A percentile compares a stretch with the other conserved stretches of the same genome.
phyloP scores from a whole-genome alignment of 2,329 filamentous ascomycete genomes.

The Calonectria pauciramosa region DNA sequence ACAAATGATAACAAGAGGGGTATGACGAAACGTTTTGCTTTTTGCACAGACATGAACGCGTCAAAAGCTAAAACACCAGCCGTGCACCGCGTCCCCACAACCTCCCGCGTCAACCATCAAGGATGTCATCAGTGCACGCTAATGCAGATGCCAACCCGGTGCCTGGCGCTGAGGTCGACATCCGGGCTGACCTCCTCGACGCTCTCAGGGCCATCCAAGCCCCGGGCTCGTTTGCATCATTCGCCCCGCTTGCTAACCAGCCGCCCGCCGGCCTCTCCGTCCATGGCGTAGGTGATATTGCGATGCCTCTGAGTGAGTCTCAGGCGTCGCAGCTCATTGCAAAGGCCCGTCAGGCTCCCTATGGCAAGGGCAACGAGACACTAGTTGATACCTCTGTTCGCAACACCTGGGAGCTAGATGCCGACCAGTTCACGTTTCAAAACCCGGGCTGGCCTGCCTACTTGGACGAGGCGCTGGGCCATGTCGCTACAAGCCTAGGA shows the following conservation, averaged over 20 bases:
- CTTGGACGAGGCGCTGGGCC: constrained; percentile 41
- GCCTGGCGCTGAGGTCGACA: background rate
- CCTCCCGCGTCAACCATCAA: background rate
- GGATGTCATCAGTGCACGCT: background rate
- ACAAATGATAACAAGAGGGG: no score
- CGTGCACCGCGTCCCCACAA: background rate
- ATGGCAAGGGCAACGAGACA: constrained; percentile 55
- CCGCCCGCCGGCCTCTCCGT: background rate
- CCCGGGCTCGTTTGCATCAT: background rate
- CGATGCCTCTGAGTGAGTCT: background rate
- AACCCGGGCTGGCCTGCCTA: constrained; percentile 50
- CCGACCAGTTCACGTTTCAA: constrained; percentile 53
- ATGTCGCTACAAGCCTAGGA: constrained; percentile 49
- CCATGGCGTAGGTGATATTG: background rate
- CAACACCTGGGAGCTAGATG: constrained; percentile 60
- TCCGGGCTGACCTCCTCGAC: background rate
- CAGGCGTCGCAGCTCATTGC: background rate
- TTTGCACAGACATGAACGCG: background rate
- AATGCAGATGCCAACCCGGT: background rate
- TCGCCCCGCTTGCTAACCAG: background rate
- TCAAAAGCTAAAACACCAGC: background rate
- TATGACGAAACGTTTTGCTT: background rate
- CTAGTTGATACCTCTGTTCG: constrained; percentile 56
- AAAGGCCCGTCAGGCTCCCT: constrained; percentile 49
- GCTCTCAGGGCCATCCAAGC: background rate